Evolutionary conservation across 1,139 yeast species (phyloP).

Genomic region (Saccharomyces pastorianus): DNA sequence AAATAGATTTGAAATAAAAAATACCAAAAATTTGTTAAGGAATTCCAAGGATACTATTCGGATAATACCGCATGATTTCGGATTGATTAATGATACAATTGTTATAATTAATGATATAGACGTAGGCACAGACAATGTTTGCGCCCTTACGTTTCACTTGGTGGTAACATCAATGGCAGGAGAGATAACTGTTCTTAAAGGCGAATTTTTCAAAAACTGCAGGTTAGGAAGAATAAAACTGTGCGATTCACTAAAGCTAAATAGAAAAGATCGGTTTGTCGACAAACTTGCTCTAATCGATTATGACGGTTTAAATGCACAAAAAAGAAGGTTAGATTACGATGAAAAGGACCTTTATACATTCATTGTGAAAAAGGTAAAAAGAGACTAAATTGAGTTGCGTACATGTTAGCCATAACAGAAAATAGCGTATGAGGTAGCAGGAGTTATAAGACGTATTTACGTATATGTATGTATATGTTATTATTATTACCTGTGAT

Average conservation of each 20-base stretch:
- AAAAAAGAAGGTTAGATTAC: background rate
- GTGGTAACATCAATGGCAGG: constrained; percentile 18
- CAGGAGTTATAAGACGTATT: background rate
- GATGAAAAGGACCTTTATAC: background rate
- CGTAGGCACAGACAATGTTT: constrained; percentile 7
- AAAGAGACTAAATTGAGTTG: background rate
- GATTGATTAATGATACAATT: constrained; percentile 21
- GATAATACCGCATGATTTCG: constrained; percentile 18
- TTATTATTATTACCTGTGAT: background rate
- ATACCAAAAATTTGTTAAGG: constrained; percentile 7
- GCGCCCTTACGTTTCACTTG: constrained; percentile 12
- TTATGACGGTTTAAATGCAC: background rate
- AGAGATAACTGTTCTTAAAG: constrained; percentile 18
- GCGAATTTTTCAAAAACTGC: constrained; percentile 14
- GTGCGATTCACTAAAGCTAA: constrained; percentile 16
- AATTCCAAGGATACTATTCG: constrained; percentile 12
- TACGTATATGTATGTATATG: background rate
- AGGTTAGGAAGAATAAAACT: constrained; percentile 17
- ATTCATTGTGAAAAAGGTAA: background rate
- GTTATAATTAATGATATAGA: constrained; percentile 12
- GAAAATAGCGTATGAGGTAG: background rate
- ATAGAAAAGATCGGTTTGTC: constrained; percentile 14
- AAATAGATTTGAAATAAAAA: constrained; percentile 13
- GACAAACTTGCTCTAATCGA: constrained; percentile 18
- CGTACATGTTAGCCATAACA: background rate